Conservation (phyloP, 805 yeast species). For the Suhomyces sp. region DNA sequence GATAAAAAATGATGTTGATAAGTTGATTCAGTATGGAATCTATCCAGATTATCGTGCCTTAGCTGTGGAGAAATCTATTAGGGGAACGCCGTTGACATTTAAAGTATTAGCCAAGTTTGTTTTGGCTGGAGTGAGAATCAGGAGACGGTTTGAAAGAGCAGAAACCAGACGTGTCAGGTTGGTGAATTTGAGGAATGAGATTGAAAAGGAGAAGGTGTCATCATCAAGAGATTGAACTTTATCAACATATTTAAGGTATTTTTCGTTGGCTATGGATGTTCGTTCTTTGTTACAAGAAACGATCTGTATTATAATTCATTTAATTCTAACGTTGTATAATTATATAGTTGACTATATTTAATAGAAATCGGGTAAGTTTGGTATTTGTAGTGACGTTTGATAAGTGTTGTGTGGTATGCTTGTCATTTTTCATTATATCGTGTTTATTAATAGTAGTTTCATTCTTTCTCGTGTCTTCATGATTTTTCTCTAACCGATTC, state of each 20-base stretch:
- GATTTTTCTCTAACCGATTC: conserved; percentile 5
- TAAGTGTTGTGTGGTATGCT: too few species aligned
- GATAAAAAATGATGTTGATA: conserved; percentile 27
- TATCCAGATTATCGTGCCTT: conserved; percentile 30
- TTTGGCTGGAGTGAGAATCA: conserved; percentile 35
- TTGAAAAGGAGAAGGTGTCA: conserved; percentile 25
- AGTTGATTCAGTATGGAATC: conserved; percentile 31
- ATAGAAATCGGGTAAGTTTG: background rate
- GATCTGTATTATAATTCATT: too few species aligned
- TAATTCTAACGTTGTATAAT: conserved; percentile 3
- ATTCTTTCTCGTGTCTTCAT: background rate
- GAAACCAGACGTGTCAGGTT: conserved; percentile 25
- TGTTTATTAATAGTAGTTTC: too few species aligned
- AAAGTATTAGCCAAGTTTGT: conserved; percentile 37
- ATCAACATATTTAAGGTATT: too few species aligned
- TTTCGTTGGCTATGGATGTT: too few species aligned
- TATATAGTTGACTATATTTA: conserved; percentile 1
- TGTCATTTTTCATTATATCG: too few species aligned
- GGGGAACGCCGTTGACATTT: conserved; percentile 25
- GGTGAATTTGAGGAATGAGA: conserved; percentile 28
- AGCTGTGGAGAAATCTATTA: conserved; percentile 11
- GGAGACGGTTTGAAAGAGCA: conserved; percentile 28
- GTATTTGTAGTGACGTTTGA: background rate
- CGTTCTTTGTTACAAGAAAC: too few species aligned
- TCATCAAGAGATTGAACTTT: too few species aligned